Percentiles rank a stretch among this genome's conserved stretches.
Conservation (phyloP, 345 rosid genomes). For the Lagerstroemia speciosa region DNA sequence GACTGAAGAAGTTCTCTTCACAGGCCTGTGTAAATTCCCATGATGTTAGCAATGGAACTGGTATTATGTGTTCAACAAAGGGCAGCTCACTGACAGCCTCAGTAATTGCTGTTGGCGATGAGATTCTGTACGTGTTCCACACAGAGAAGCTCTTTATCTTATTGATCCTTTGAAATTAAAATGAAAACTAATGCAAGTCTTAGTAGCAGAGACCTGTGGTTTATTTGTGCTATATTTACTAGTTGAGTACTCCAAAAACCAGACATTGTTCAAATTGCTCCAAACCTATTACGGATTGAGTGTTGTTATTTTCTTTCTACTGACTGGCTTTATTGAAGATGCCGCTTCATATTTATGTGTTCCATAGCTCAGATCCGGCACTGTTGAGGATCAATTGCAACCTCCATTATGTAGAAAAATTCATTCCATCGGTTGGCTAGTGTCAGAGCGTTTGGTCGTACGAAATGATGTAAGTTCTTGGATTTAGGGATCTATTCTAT, state of each 20-base stretch:
- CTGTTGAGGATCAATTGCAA: constrained; percentile 85
- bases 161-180: neutral
- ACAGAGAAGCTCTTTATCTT: constrained; percentile 9
- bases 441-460: constrained; percentile 46
- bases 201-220: neutral
- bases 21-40: constrained; percentile 11
- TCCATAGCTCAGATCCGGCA: constrained; percentile 99
- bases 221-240: neutral
- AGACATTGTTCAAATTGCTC: neutral
- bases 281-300: neutral
- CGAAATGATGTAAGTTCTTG: constrained; percentile 71
- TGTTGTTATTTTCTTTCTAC: neutral
- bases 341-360: constrained; percentile 33
- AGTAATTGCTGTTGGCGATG: constrained; percentile 81
- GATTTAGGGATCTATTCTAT: neutral
- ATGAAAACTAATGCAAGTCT: neutral
- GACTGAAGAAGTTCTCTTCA: constrained; percentile 50
- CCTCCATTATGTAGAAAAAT: constrained; percentile 62
- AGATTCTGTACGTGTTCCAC: constrained; percentile 86
- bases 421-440: constrained; percentile 73
- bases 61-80: constrained; percentile 25
- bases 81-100: constrained; percentile 52
- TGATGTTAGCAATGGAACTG: constrained; percentile 28
- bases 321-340: constrained; percentile 24
- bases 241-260: neutral